A percentile compares a stretch with the other conserved stretches of the same genome.
Conservation (phyloP, 1,139 yeast genomes). For the Sugiyamaella grinbergsii region DNA sequence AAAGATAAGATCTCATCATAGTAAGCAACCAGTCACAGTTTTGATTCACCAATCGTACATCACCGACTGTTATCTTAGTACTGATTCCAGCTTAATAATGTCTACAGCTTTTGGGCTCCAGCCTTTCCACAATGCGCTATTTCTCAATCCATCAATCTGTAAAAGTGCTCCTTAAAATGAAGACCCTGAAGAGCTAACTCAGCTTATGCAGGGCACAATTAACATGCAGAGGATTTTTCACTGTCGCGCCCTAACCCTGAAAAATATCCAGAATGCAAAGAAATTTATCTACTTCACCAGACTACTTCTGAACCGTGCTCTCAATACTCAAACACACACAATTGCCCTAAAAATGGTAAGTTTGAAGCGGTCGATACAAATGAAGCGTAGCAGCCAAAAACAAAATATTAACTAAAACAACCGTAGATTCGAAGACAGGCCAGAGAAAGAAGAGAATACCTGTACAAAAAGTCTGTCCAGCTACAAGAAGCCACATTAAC, state of each 20-base stretch:
- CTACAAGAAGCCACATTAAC: conserved; percentile 85
- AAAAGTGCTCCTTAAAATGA: no score
- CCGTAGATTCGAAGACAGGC: conserved; percentile 83
- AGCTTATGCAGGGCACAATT: not conserved
- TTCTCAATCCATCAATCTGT: no score
- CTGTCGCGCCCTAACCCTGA: conserved; percentile 18
- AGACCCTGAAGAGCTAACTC: no score
- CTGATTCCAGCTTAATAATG: no score
- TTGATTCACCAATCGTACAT: no score
- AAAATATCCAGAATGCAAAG: conserved; percentile 9
- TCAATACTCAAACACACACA: no score
- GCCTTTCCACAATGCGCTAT: no score
- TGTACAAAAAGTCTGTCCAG: conserved; percentile 84
- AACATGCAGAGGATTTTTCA: not conserved
- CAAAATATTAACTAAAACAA: not conserved
- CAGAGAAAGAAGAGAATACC: conserved; percentile 90
- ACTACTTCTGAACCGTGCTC: no score
- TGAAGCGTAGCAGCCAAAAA: not conserved
- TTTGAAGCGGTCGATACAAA: not conserved
- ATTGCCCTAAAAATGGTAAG: conserved; percentile 4
- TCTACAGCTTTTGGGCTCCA: no score
- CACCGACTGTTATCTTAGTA: no score
- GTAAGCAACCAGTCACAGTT: no score
- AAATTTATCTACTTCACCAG: not conserved
- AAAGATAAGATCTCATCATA: no score